Conservation (phyloP, 2,329 filamentous ascomycete genomes). For the Penicillium oxalicum region DNA sequence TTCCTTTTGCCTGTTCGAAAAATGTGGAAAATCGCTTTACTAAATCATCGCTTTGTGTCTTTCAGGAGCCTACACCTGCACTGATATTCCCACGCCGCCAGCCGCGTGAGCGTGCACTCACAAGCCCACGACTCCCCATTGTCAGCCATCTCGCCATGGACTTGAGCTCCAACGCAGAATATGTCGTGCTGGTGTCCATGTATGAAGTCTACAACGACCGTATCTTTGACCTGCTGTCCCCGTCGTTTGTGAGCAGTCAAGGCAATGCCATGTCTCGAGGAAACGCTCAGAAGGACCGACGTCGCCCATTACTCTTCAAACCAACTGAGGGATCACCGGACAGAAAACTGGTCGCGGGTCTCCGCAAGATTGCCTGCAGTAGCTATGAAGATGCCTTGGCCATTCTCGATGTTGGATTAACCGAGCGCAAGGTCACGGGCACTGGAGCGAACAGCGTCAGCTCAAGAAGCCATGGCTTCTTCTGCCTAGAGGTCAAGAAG, state of each 20-base stretch:
- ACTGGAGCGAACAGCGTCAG: constrained; percentile 91
- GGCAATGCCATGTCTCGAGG: constrained; percentile 37
- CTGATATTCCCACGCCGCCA: constrained; percentile 53
- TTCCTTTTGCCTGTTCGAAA: constrained; percentile 24
- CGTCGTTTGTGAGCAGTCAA: constrained; percentile 39
- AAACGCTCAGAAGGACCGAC: constrained; percentile 59
- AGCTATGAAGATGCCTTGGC: constrained; percentile 77
- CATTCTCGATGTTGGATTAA: constrained; percentile 81
- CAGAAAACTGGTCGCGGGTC: constrained; percentile 86
- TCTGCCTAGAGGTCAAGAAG: constrained; percentile 92
- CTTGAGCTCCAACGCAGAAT: constrained; percentile 66
- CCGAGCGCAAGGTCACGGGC: constrained; percentile 79
- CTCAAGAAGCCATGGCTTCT: constrained; percentile 91
- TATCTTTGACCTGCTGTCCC: constrained; percentile 84
- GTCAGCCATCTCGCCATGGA: constrained; percentile 64
- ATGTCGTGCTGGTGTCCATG: constrained; percentile 89
- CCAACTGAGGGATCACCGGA: constrained; percentile 81
- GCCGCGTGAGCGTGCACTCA: constrained; percentile 62
- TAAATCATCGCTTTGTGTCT: constrained; percentile 34
- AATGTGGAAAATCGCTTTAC: constrained; percentile 25
- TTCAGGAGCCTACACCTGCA: constrained; percentile 54
- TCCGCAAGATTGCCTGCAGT: constrained; percentile 83
- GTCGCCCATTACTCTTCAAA: constrained; percentile 87
- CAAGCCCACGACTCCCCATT: constrained; percentile 67
- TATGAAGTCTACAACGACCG: constrained; percentile 99